Percentiles rank a stretch among this genome's conserved stretches.
phyloP scores from a whole-genome alignment of 2,329 filamentous ascomycete species.

The Paecilomyces dactylethromorphus region DNA sequence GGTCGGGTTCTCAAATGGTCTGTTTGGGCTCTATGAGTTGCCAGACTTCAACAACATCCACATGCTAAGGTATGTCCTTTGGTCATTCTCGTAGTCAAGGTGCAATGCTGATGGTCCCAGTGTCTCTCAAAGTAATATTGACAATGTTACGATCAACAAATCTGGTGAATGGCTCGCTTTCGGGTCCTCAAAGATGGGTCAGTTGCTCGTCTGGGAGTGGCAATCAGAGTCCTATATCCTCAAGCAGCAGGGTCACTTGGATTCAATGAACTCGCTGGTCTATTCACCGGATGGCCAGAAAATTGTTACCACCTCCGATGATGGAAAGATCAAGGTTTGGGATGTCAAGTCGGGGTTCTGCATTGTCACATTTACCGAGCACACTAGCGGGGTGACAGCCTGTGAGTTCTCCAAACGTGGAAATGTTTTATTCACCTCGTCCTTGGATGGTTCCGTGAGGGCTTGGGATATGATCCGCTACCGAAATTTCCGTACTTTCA shows the following conservation, averaged over 20 bases:
- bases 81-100: neutral
- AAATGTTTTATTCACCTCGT: slow-evolving; percentile 92
- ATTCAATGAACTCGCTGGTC: slow-evolving; percentile 85
- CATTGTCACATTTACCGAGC: slow-evolving; percentile 95
- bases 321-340: slow-evolving; percentile 98
- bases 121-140: slow-evolving; percentile 95
- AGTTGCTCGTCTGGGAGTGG: slow-evolving; percentile 99
- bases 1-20: slow-evolving; percentile 87
- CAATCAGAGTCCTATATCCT: slow-evolving; percentile 98
- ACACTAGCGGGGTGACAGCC: slow-evolving; percentile 83
- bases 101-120: slow-evolving; percentile 43
- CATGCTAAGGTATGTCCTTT: slow-evolving; percentile 50
- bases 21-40: slow-evolving; percentile 92
- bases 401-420: slow-evolving; percentile 94
- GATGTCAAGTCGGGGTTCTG: slow-evolving; percentile 95
- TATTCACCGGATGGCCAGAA: slow-evolving; percentile 92
- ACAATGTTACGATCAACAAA: slow-evolving; percentile 89
- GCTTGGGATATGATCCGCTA: slow-evolving; percentile 96
- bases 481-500: slow-evolving; percentile 96
- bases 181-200: slow-evolving; percentile 87
- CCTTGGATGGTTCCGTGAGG: slow-evolving; percentile 85
- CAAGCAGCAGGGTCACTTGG: slow-evolving; percentile 96
- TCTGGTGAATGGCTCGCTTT: slow-evolving; percentile 96
- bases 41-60: slow-evolving; percentile 95
- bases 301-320: slow-evolving; percentile 89